These are phyloP conservation scores for Curvularia verruculosa DNA, from an alignment of 2,329 filamentous ascomycete genomes.

Conservation along the genomic window DNA sequence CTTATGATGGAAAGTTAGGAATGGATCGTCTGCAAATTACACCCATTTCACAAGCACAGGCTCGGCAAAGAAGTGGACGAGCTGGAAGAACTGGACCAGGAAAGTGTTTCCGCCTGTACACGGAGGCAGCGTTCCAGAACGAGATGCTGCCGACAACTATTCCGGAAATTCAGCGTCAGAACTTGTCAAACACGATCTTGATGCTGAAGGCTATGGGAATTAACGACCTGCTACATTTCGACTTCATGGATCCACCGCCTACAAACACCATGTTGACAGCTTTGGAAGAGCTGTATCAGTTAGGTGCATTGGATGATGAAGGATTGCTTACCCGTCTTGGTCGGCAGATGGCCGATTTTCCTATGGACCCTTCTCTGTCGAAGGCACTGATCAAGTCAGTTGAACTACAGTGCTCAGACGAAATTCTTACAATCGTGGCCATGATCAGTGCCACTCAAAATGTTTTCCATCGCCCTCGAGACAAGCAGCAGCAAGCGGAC, in stretches of 20 bases:
- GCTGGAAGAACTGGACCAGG: constrained; percentile 94
- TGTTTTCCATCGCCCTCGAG: constrained; percentile 94
- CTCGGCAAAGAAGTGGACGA: constrained; percentile 89
- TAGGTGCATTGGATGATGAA: constrained; percentile 93
- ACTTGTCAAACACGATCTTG: constrained; percentile 88
- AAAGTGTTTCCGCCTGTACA: constrained; percentile 89
- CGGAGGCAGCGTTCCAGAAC: constrained; percentile 90
- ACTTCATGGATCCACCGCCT: constrained; percentile 98
- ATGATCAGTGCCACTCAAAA: constrained; percentile 74
- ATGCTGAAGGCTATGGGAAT: constrained; percentile 99
- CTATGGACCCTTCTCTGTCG: constrained; percentile 91
- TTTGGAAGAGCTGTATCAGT: constrained; percentile 89
- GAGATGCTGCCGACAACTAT: constrained; percentile 98
- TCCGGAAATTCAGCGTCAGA: constrained; percentile 95
- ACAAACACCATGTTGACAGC: constrained; percentile 98
- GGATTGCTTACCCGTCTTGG: constrained; percentile 89
- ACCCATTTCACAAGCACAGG: constrained; percentile 95
- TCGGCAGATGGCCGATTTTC: constrained; percentile 97
- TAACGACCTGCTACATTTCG: constrained; percentile 94
- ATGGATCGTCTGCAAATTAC: constrained; percentile 98
- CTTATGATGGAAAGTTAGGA: constrained; percentile 93
- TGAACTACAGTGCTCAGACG: constrained; percentile 87
- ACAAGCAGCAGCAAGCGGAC: constrained; percentile 95
- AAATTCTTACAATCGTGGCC: constrained; percentile 85
- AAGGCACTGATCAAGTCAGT: constrained; percentile 90